Base-by-base conservation (phyloP, 2,329 filamentous ascomycete genomes). In the Hymenotorrendiella dingleyae region DNA sequence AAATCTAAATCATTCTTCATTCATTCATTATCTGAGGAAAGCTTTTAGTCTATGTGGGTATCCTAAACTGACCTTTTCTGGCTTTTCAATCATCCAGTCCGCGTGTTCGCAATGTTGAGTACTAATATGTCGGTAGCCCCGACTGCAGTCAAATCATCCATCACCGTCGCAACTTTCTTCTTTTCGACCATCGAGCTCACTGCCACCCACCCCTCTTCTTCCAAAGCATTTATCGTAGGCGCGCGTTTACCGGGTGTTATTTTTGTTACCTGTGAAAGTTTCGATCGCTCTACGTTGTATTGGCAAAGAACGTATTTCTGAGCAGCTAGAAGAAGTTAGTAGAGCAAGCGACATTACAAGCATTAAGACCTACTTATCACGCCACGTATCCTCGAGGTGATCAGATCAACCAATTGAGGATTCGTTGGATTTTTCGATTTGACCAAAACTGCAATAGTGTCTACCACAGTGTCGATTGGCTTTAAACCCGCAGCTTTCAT, bases 401-500 rank as follows among this genome's bases (percentile, higher is more conserved):
- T 94, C 44, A 94, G 73, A 17, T 91, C 78, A 42, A 97, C 83
- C 45, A 96, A 73, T 50, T 82, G 79, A 4, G 80, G 78, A 65
- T 95, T 86, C 48, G 84, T 86, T 4, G 90, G 83, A 44, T 81
- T 77, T 62, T 83, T 88, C 30, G 89, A 95, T 70, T 91, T 91
- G 72, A 98, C 90, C 45, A 98, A 76, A 36, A 96, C 84, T 23
- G 93, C 90, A 14, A 84, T 86, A 42, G 85, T 90, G 44, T 88
- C 82, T 39, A 96, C 76, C 20, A 98, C 89, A 2, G 93, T 98
- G 56, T 93, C 89, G 56, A 97, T 96, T 43, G 91, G 84, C 68
- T 89, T 90, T 38, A 98, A 76, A 19, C 93, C 93, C 32, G 91
- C 91, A 16, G 91, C 93, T 60, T 86, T 85, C 93, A 98, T 98